These are phyloP conservation scores for Geranium rotundifolium DNA, from an alignment of 345 rosid species.

Conservation along the genomic window DNA sequence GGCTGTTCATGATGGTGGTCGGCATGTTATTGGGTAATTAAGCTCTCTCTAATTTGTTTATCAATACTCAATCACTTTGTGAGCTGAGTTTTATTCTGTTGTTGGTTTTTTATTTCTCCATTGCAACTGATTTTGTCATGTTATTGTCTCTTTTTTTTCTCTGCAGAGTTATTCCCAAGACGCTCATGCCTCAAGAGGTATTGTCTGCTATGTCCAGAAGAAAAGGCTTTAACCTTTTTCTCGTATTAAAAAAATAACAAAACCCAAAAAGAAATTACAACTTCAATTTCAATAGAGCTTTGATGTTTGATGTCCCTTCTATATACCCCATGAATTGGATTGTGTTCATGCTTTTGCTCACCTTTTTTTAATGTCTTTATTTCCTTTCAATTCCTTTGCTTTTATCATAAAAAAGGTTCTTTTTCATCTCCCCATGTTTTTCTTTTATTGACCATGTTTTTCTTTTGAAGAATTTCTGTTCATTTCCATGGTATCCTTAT, in stretches of 20 bases:
- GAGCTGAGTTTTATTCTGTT: slow-evolving; percentile 9
- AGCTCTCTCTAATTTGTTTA: neutral
- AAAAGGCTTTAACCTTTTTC: slow-evolving; percentile 31
- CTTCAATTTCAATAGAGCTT: neutral
- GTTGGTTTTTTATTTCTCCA: slow-evolving; percentile 16
- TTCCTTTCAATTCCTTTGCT: too few species aligned
- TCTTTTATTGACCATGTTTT: neutral
- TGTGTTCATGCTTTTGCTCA: neutral
- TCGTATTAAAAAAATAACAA: too few species aligned
- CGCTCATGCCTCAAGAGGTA: slow-evolving; percentile 99
- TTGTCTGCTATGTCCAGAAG: slow-evolving; percentile 36
- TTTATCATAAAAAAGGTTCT: neutral
- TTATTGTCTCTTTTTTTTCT: neutral
- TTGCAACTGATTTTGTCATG: slow-evolving; percentile 30
- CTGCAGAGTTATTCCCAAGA: slow-evolving; percentile 98
- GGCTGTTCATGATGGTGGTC: slow-evolving; percentile 99
- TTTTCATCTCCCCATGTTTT: neutral
- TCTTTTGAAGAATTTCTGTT: neutral
- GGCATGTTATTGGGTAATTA: slow-evolving; percentile 96
- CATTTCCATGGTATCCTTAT: slow-evolving; percentile 5
- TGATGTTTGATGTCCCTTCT: too few species aligned
- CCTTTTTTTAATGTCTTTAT: neutral
- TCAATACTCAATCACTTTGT: neutral
- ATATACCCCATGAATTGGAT: neutral
- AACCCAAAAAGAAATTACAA: neutral